Conservation (phyloP, 345 rosid genomes). For the Excoecaria cochinchinensis region DNA sequence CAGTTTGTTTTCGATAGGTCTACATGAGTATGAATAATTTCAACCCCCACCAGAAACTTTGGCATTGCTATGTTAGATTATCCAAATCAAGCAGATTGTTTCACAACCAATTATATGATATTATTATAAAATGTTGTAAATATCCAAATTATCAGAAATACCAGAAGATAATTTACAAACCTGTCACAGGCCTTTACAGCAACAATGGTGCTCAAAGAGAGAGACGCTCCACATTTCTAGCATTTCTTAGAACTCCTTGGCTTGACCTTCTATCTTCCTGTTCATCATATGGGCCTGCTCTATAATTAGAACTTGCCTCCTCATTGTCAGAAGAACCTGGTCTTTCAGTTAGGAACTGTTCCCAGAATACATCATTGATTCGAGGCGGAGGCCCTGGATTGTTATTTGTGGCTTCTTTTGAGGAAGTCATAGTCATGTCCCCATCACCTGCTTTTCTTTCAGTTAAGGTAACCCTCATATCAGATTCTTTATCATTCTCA, state of each 20-base stretch:
- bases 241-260: slow-evolving; percentile 41
- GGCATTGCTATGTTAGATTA: slow-evolving; percentile 13
- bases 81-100: background rate
- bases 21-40: background rate
- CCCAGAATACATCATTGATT: slow-evolving; percentile 93
- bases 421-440: slow-evolving; percentile 26
- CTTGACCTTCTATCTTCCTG: slow-evolving; percentile 54
- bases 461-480: slow-evolving; percentile 20
- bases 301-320: slow-evolving; percentile 74
- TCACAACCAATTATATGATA: background rate
- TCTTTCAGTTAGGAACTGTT: slow-evolving; percentile 86
- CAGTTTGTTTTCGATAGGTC: background rate
- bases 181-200: slow-evolving; percentile 11
- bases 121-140: background rate
- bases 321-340: slow-evolving; percentile 85
- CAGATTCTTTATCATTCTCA: slow-evolving; percentile 36
- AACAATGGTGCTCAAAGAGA: slow-evolving; percentile 49
- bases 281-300: slow-evolving; percentile 55
- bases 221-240: slow-evolving; percentile 59
- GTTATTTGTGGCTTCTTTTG: slow-evolving; percentile 41
- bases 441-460: slow-evolving; percentile 25
- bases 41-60: slow-evolving; percentile 3
- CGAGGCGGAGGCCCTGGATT: slow-evolving; percentile 52
- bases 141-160: background rate
- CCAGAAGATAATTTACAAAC: slow-evolving; percentile 16